Base-by-base conservation (phyloP, 345 rosid species). In the Chamaenerion angustifolium region DNA sequence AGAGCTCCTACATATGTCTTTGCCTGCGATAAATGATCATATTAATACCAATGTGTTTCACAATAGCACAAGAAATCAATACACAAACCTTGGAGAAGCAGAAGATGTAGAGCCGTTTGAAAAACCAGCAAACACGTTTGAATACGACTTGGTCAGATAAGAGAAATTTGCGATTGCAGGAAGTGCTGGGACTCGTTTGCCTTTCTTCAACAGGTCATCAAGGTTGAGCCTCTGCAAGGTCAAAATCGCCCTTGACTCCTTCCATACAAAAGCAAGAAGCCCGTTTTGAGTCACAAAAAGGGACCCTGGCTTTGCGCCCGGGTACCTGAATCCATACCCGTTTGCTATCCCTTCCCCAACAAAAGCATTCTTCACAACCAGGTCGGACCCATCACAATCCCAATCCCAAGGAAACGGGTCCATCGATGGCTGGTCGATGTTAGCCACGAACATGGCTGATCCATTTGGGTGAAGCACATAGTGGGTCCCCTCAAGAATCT, bases 271-370 rank as follows among this genome's bases (percentile, higher is more conserved):
- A 56, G 81, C 86, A 45, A 88, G 94, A 50, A 78, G 64, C 59
- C 78, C 87, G 64, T 78, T 67, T 49, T 73, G 67, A 56, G 75
- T 72, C 25, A 78, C 77, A 48, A 67, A 88, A 52, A 88, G 81
- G 0, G 81, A 70, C 53, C 97, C 95, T 1, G 95, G 95, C 75
- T 85, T 88, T 55, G 85, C 72, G 40, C 89, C 89, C 3, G 95
- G 93, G 76, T 85, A 88, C 35, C 97, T 67, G 60, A 88, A 88
- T 50, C 95, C 97, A 63, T 88, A 88, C 18, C 95, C 92, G 47
- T 88, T 78, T 9, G 95, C 86, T 47, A 83, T 85, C 45, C 93
- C 95, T 60, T 78, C 85, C 53, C 97, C 92, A n/a, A 45, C 23
- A 54, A 71, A 88, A 56, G 81, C 78, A 55, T 78, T 56, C 49